phyloP scores from a whole-genome alignment of 192 early-diverging fungal species.

The Coemansia sp. region DNA sequence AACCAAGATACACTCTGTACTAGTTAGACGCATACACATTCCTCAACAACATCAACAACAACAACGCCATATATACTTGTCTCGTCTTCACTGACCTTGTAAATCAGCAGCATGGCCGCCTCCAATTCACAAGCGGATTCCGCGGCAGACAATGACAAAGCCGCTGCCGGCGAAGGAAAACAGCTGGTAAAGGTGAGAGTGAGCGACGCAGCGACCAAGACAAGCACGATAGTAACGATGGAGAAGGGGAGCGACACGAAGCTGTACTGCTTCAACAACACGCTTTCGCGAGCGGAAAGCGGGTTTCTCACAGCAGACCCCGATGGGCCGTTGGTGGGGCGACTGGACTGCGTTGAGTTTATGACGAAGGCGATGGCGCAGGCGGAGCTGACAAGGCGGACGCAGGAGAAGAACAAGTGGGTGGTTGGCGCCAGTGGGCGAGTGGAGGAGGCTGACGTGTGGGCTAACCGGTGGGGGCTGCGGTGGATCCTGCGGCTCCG shows the following conservation, averaged over 20 bases:
- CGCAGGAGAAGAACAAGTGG: not conserved
- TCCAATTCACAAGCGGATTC: not conserved
- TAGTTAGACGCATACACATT: too few relatives aligned
- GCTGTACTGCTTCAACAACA: not conserved
- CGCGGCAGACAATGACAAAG: not conserved
- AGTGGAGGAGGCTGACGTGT: not conserved
- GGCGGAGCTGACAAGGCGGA: not conserved
- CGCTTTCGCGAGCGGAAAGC: not conserved
- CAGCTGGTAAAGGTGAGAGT: slow-evolving; percentile 26
- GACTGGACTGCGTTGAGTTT: slow-evolving; percentile 17
- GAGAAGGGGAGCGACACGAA: not conserved
- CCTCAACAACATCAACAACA: too few relatives aligned
- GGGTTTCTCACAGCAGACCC: not conserved
- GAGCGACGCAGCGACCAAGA: slow-evolving; percentile 19
- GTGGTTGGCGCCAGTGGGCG: not conserved
- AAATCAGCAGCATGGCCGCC: not conserved
- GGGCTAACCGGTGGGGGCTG: slow-evolving; percentile 24
- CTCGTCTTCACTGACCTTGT: too few relatives aligned
- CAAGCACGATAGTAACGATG: too few relatives aligned
- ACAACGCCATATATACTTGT: too few relatives aligned
- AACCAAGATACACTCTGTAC: too few relatives aligned
- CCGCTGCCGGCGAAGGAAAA: not conserved
- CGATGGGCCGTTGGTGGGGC: not conserved
- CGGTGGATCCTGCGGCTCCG: slow-evolving; percentile 21
- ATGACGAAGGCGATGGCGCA: not conserved